Conservation (phyloP, 2,329 filamentous ascomycete genomes). For the Aspergillus pseudotamarii region DNA sequence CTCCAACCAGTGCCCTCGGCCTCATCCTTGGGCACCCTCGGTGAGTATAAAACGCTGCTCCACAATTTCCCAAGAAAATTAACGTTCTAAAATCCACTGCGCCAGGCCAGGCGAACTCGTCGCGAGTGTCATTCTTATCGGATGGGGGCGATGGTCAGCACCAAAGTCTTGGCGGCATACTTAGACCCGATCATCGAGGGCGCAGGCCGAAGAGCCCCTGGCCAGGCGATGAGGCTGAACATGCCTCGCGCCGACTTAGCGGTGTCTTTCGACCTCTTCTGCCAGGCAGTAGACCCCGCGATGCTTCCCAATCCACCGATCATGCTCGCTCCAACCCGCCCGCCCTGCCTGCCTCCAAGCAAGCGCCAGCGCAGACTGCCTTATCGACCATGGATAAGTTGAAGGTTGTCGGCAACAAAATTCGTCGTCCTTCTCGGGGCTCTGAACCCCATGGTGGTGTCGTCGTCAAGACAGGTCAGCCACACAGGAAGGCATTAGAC, state of each 20-base stretch:
- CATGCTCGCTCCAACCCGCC: slow-evolving; percentile 2
- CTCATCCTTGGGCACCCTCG: slow-evolving; percentile 28
- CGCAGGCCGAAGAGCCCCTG: slow-evolving; percentile 5
- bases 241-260: background rate
- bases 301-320: background rate
- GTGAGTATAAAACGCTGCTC: slow-evolving; percentile 13
- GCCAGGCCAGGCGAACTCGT: slow-evolving; percentile 15
- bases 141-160: slow-evolving; percentile 12
- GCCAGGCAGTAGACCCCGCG: background rate
- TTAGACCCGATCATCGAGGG: slow-evolving; percentile 1
- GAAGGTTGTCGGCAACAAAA: slow-evolving; percentile 29
- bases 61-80: background rate
- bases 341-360: slow-evolving; percentile 1
- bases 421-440: slow-evolving; percentile 29
- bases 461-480: slow-evolving; percentile 14
- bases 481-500: slow-evolving; percentile 19
- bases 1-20: slow-evolving; percentile 23
- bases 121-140: slow-evolving; percentile 17
- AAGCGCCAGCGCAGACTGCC: background rate
- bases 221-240: slow-evolving; percentile 13
- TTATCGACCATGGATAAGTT: slow-evolving; percentile 30
- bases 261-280: slow-evolving; percentile 2
- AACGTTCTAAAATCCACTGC: background rate
- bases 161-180: slow-evolving; percentile 15
- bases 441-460: slow-evolving; percentile 23